Evolutionary conservation across 495 filamentous ascomycete genomes (phyloP), one percentile per base, ranked within the genome.

Genomic region (Lepidopterella palustris): DNA sequence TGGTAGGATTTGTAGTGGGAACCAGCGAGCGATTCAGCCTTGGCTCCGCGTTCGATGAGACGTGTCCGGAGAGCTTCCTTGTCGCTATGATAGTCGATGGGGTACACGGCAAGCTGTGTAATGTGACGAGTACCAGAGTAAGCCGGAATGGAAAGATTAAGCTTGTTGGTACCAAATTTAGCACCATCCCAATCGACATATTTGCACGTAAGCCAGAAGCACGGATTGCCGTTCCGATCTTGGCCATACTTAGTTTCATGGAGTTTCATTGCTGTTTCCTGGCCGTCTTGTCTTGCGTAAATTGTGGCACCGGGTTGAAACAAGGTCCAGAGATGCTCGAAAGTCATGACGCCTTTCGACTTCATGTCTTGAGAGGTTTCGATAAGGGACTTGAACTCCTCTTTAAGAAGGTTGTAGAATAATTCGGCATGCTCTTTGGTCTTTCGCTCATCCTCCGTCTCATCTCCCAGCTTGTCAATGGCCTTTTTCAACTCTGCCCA

Each of bases 181-280:
- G 77, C 75, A 11, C 87, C 86, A 54, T 85, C 77, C 53, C 76
- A 85, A 53, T 86, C 82, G 45, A 87, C 74, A 57, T 79, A 82
- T 58, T 72, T 69, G 55, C 69, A 71, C 3, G 59, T 69, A 27
- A 74, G 35, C 69, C 72, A 71, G 57, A 69, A 73, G 35, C 65
- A 65, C 1, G 65, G 68, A 25, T 62, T 60, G 5, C 63, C 62
- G 49, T 68, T 67, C 20, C 56, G 45, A 50, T 74, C 69, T n/a
- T 57, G 32, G 25, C 67, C 71, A 51, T 75, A 75, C 9, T 59
- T 58, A 20, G 65, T 69, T 4, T 63, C 62, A 0, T 60, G 57
- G 21, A 80, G 68, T n/a, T 62, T 70, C 55, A 73, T 74, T 1
- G 74, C 76, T 15, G 72, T 64, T 10, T 73, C 68, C 21, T 74